These are phyloP conservation scores for Barbatosphaeria neglecta DNA, from an alignment of 495 filamentous ascomycete genomes.

Conservation along the genomic window DNA sequence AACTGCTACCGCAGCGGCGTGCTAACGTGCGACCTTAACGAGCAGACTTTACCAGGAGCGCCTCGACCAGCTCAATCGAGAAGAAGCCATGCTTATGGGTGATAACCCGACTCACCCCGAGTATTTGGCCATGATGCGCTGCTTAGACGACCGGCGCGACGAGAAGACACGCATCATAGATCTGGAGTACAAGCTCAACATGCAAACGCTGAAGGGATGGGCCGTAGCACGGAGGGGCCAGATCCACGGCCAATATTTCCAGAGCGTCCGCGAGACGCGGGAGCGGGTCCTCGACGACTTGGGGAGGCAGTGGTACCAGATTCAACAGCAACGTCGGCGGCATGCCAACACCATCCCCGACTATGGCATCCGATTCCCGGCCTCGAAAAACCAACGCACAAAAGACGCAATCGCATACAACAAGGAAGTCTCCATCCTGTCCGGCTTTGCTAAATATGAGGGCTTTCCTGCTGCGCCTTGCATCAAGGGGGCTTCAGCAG, in stretches of 20 bases:
- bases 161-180: conserved; percentile 67
- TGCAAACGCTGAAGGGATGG: conserved; percentile 57
- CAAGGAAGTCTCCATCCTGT: conserved; percentile 80
- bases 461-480: conserved; percentile 93
- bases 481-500: conserved; percentile 54
- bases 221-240: conserved; percentile 72
- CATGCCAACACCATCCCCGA: conserved; percentile 71
- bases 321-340: conserved; percentile 81
- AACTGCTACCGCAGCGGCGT: no score
- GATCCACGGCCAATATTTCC: conserved; percentile 76
- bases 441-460: conserved; percentile 84
- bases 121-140: conserved; percentile 72
- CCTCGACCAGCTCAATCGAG: conserved; percentile 64
- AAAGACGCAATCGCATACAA: conserved; percentile 79
- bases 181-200: conserved; percentile 56
- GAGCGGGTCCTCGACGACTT: conserved; percentile 68
- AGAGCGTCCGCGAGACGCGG: conserved; percentile 66
- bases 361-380: conserved; percentile 62
- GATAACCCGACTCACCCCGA: conserved; percentile 78
- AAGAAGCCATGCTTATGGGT: conserved; percentile 69
- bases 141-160: conserved; percentile 66
- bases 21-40: conserved; percentile 6
- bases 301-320: conserved; percentile 78
- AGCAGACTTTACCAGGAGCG: conserved; percentile 75
- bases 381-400: conserved; percentile 58